Evolutionary conservation across 139 green algal species (phyloP).

Genomic region (Tetradesmus lagerheimii): DNA sequence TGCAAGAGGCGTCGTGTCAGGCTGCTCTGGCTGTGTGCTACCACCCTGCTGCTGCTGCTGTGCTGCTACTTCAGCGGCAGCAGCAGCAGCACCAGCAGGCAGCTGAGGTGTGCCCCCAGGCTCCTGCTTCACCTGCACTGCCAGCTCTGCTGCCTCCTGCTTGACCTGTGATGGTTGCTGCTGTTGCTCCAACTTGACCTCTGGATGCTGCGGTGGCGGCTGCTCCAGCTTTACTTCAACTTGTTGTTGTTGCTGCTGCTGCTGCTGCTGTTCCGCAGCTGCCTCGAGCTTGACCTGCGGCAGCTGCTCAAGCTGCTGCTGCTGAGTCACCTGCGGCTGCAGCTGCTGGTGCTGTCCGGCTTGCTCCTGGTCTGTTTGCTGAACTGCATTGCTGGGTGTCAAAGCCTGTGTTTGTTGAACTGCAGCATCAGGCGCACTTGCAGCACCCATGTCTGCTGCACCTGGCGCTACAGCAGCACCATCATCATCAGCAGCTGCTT

Average conservation of each 20-base stretch:
- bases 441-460: not conserved
- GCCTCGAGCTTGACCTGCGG: not conserved
- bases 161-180: not conserved
- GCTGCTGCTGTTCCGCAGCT: not conserved
- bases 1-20: not conserved
- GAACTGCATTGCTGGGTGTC: not conserved
- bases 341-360: not conserved
- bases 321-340: not conserved
- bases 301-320: not conserved
- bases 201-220: not conserved
- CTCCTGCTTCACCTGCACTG: conserved; percentile 7
- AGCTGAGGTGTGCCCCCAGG: not conserved
- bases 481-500: not conserved
- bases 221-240: not conserved
- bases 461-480: not conserved
- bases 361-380: not conserved
- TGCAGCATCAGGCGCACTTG: not conserved
- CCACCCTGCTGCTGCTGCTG: not conserved
- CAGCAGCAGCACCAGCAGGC: not conserved
- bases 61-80: not conserved
- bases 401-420: not conserved
- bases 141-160: not conserved
- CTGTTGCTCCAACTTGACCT: not conserved
- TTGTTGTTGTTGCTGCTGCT: not conserved
- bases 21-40: not conserved